Evolutionary conservation across 2,329 filamentous ascomycete genomes (phyloP), one percentile per base, ranked within the genome.

Genomic region (Penicillium sp.): DNA sequence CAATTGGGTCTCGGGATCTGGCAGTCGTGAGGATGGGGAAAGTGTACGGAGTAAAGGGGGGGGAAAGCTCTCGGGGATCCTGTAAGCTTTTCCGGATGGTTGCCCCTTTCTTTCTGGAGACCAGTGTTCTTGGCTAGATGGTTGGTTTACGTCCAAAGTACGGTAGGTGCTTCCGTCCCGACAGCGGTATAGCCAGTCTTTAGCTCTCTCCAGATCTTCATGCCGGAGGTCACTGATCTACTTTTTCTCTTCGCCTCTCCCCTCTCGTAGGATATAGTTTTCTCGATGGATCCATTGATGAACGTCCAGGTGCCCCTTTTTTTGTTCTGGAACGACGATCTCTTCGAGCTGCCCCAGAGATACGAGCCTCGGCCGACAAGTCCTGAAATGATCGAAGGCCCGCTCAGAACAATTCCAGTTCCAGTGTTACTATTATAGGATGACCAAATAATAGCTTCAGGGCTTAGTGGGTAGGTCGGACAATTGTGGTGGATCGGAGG

Each of bases 61-160:
- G 57, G 42, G 45, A 53, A 54, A 53, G 54, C 39, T 51, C 29
- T 47, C 54, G 50, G 50, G 54, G 39, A 23, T 42, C 39, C 50
- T 51, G 37, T 26, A 23, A 53, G 14, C 31, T 57, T 31, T 47
- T 43, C 51, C 39, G 39, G 23, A 19, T 19, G 19, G 19, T 7
- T 10, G 19, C 39, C 39, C 39, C 39, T 19, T 23, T 42, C 31
- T 33, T 42, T 42, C 13, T 23, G n/a, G 19, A 19, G 19, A 19
- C 19, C 19, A 6, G 11, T 42, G 19, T 42, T 23, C 39, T 42
- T 42, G 39, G 19, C 19, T 7, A 42, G 19, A 42, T 42, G 39
- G n/a, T 11, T 42, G 37, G n/a, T 23, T 23, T 42, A 13, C 19
- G 11, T 42, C 10, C 11, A 42, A 42, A 42, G 37, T 19, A 23